Evolutionary conservation across 192 early-diverging fungal genomes (phyloP).

Genomic region (Ambispora gerdemannii): DNA sequence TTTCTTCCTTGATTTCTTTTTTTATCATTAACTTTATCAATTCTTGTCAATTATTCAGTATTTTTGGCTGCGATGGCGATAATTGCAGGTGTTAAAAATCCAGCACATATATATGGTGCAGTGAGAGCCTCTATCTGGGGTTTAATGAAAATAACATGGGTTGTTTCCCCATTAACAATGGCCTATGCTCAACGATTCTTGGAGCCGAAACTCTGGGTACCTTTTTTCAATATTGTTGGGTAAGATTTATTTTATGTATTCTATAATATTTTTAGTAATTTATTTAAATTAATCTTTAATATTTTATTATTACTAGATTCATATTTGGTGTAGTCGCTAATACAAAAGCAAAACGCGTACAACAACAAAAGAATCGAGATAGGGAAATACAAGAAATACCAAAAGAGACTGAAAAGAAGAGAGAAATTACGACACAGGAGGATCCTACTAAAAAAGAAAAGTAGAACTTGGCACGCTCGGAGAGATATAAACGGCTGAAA

Average conservation of each 20-base stretch:
- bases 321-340: background rate
- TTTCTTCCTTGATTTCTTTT: background rate
- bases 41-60: conserved; percentile 41
- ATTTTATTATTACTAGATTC: background rate
- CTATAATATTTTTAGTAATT: background rate
- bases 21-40: background rate
- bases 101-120: conserved; percentile 48
- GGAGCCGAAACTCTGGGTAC: conserved; percentile 77
- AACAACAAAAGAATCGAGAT: background rate
- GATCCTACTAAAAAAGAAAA: too few relatives aligned
- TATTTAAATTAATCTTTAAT: background rate
- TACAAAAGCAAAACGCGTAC: background rate
- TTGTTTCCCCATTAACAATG: conserved; percentile 77
- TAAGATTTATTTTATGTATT: conserved; percentile 4
- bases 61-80: conserved; percentile 81
- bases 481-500: too few relatives aligned
- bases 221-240: conserved; percentile 84
- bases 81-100: conserved; percentile 68
- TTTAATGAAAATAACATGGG: conserved; percentile 82
- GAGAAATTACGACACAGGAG: too few relatives aligned
- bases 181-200: conserved; percentile 75
- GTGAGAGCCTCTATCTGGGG: conserved; percentile 61
- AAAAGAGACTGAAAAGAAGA: too few relatives aligned
- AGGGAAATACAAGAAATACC: background rate
- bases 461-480: too few relatives aligned